Conservation (phyloP, 2,329 filamentous ascomycete genomes). For the Sclerotinia minor region DNA sequence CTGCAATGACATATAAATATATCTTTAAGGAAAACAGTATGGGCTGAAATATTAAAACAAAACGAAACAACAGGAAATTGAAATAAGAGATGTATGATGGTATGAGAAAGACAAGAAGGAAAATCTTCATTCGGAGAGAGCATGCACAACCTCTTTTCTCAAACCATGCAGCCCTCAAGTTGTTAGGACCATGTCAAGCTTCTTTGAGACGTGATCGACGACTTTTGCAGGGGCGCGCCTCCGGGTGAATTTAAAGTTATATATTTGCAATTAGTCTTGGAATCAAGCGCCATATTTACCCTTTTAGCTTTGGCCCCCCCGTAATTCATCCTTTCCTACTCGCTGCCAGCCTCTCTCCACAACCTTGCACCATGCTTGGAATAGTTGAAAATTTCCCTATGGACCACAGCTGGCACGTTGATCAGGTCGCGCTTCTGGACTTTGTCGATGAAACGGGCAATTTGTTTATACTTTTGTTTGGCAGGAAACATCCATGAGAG, state of each 20-base stretch:
- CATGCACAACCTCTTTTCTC: neutral
- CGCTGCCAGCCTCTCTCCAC: neutral
- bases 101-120: neutral
- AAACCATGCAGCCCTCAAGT: slow-evolving; percentile 4
- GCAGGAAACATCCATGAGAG: neutral
- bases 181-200: neutral
- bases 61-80: neutral
- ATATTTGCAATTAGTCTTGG: slow-evolving; percentile 5
- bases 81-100: neutral
- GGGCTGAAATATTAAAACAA: neutral
- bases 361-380: neutral
- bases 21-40: neutral
- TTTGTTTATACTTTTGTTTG: neutral
- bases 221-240: slow-evolving; percentile 3
- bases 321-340: neutral
- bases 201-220: slow-evolving; percentile 8
- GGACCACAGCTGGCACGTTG: neutral
- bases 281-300: neutral
- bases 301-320: neutral
- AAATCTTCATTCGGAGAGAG: neutral
- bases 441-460: slow-evolving; percentile 8
- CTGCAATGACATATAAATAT: slow-evolving; percentile 1
- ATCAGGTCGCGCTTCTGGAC: neutral
- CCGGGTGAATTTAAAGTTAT: slow-evolving; percentile 8
- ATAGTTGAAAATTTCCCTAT: neutral